These are phyloP conservation scores for Kwoniella dejecticola DNA, from an alignment of 768 basidiomycete species.

Conservation along the genomic window DNA sequence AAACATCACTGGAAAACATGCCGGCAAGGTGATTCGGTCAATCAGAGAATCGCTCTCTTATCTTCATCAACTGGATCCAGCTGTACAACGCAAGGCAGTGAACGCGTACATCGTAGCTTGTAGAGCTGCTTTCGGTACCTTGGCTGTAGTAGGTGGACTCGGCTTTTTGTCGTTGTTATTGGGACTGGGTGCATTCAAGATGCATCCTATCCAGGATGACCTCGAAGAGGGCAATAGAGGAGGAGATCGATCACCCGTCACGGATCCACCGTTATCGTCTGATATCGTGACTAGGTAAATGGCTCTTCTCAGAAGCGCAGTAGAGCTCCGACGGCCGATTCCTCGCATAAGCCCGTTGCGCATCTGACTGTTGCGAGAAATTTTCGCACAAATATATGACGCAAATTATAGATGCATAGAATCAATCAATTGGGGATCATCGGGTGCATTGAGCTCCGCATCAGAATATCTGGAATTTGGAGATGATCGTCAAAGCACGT, in stretches of 20 bases:
- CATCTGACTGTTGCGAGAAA: no score
- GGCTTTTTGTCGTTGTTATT: slow-evolving; percentile 2
- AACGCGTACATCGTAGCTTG: slow-evolving; percentile 17
- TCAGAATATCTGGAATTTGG: slow-evolving; percentile 2
- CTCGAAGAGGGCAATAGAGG: slow-evolving; percentile 6
- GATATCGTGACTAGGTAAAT: neutral
- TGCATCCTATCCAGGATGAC: slow-evolving; percentile 5
- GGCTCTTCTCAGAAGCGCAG: no score
- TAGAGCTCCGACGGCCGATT: no score
- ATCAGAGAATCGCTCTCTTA: slow-evolving; percentile 24
- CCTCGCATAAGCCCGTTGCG: no score
- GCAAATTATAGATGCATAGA: slow-evolving; percentile 15
- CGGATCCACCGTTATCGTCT: slow-evolving; percentile 1
- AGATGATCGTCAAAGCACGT: slow-evolving; percentile 21
- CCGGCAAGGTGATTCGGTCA: slow-evolving; percentile 13
- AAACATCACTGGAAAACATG: slow-evolving; percentile 8
- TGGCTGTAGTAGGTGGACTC: slow-evolving; percentile 19
- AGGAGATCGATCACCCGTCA: neutral
- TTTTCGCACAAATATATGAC: slow-evolving; percentile 5
- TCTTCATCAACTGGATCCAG: slow-evolving; percentile 10
- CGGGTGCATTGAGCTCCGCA: no score
- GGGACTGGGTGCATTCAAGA: slow-evolving; percentile 10
- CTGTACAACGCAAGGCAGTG: slow-evolving; percentile 1
- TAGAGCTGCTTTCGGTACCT: slow-evolving; percentile 16
- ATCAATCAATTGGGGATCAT: no score